These are phyloP conservation scores for Zoysia pacifica DNA, from an alignment of 176 grass and related monocot species.

Conservation along the genomic window DNA sequence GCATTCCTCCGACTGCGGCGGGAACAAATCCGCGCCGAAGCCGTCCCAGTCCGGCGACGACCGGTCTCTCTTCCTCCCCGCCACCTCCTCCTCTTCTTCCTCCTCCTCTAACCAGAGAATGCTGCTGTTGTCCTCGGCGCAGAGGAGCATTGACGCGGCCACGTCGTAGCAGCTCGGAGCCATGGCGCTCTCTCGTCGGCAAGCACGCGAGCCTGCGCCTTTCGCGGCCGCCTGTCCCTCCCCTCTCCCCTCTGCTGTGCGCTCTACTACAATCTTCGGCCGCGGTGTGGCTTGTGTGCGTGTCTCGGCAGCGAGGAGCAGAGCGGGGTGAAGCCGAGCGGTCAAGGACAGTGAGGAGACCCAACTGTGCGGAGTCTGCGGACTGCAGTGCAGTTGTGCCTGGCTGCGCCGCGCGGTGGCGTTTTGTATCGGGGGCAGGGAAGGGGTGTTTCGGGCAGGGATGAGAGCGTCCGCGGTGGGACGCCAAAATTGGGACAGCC, in stretches of 20 bases:
- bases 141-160: slow-evolving; percentile 73
- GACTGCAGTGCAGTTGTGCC: slow-evolving; percentile 23
- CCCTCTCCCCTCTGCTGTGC: not conserved
- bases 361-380: not conserved
- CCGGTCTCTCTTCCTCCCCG: slow-evolving; percentile 35
- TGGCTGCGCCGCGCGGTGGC: not conserved
- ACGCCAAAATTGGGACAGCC: slow-evolving; percentile 36
- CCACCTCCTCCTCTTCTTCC: slow-evolving; percentile 2
- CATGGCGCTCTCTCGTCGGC: slow-evolving; percentile 37
- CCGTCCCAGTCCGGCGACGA: slow-evolving; percentile 29
- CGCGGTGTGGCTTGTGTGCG: slow-evolving; percentile 9
- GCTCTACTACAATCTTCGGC: not conserved
- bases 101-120: slow-evolving; percentile 61
- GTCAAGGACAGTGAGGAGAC: not conserved
- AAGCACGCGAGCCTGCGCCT: not conserved
- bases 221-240: not conserved
- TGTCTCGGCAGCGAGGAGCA: slow-evolving; percentile 34
- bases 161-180: slow-evolving; percentile 65
- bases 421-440: slow-evolving; percentile 31
- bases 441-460: slow-evolving; percentile 46
- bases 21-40: slow-evolving; percentile 55
- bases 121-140: slow-evolving; percentile 81
- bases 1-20: slow-evolving; percentile 69
- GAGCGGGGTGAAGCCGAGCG: slow-evolving; percentile 5
- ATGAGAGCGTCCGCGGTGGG: slow-evolving; percentile 24